Base-by-base conservation (phyloP, 768 basidiomycete genomes). In the Sarcodon aspratus region DNA sequence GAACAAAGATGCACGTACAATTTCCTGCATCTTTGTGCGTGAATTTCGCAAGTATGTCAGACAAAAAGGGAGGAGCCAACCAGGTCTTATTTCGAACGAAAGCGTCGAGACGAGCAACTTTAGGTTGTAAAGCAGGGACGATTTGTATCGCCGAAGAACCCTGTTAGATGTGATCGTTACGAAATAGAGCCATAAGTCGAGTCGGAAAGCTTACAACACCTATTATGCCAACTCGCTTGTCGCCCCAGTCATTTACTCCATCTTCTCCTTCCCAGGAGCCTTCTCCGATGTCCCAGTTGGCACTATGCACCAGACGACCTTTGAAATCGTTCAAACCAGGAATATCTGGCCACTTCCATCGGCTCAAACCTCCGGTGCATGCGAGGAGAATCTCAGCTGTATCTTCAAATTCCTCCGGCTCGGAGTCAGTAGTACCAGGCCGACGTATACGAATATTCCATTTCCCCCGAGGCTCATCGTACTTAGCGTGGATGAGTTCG, bases 271-370 rank as follows among this genome's bases (percentile, higher is more conserved):
- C 59, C 72, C 71, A 74, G 6, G 55, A 55, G 38, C 59, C 59
- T n/a, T 55, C 54, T 10, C 53, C 54, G 18, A 65, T 64, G 12
- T 76, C 71, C 77, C 81, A 83, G 1, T 72, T 58, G 0, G 81
- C 83, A n/a, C 76, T 78, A 54, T 87, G 84, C 1, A 80, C 62
- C 11, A 82, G 59, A 45, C 64, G 68, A 4, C 83, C 84, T 51
- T 71, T 64, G 62, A 79, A 85, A 7, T 60, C 65, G 12, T 75
- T 62, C 31, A 83, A 58, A 3, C 80, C 82, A 8, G 66, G 59
- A 40, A 85, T 81, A 40, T 79, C 72, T 2, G 83, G 84, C 83
- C 80, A 84, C 27, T 70, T 66, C 80, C 80, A 83, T 7, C 76
- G 61, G 45, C 75, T 78, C 42, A 81, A 59, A 9, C 54, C 53